These are phyloP conservation scores for Biscogniauxia mediterranea DNA, from an alignment of 2,329 filamentous ascomycete species.

Conservation along the genomic window DNA sequence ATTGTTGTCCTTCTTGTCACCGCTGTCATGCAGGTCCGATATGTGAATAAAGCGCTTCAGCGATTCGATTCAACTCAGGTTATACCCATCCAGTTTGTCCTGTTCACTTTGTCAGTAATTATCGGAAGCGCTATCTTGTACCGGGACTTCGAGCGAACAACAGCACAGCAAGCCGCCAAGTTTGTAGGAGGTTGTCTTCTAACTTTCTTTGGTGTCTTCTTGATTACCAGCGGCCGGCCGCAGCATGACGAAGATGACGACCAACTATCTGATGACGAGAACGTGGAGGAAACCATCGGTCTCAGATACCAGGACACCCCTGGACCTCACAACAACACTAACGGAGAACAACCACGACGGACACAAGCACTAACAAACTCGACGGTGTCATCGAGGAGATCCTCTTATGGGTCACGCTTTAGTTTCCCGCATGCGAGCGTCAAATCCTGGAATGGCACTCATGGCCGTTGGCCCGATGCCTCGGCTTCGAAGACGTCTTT, in stretches of 20 bases:
- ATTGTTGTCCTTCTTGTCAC: slow-evolving; percentile 75
- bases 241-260: slow-evolving; percentile 53
- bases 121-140: slow-evolving; percentile 91
- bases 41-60: slow-evolving; percentile 84
- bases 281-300: slow-evolving; percentile 63
- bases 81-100: slow-evolving; percentile 95
- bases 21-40: slow-evolving; percentile 95
- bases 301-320: slow-evolving; percentile 46
- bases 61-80: slow-evolving; percentile 97
- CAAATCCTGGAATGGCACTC: slow-evolving; percentile 38
- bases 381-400: slow-evolving; percentile 41
- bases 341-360: slow-evolving; percentile 19
- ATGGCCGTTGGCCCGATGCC: slow-evolving; percentile 34
- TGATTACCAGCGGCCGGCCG: slow-evolving; percentile 84
- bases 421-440: slow-evolving; percentile 41
- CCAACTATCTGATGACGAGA: slow-evolving; percentile 56
- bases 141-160: slow-evolving; percentile 87
- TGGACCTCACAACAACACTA: slow-evolving; percentile 35
- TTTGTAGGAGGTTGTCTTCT: slow-evolving; percentile 88
- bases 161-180: slow-evolving; percentile 69
- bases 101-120: slow-evolving; percentile 95
- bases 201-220: slow-evolving; percentile 95
- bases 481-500: slow-evolving; percentile 30
- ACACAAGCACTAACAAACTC: slow-evolving; percentile 17
- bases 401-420: slow-evolving; percentile 46